Evolutionary conservation across 805 yeast genomes (phyloP), one percentile per base, ranked within the genome.

Genomic region (Sungouiella blattae): DNA sequence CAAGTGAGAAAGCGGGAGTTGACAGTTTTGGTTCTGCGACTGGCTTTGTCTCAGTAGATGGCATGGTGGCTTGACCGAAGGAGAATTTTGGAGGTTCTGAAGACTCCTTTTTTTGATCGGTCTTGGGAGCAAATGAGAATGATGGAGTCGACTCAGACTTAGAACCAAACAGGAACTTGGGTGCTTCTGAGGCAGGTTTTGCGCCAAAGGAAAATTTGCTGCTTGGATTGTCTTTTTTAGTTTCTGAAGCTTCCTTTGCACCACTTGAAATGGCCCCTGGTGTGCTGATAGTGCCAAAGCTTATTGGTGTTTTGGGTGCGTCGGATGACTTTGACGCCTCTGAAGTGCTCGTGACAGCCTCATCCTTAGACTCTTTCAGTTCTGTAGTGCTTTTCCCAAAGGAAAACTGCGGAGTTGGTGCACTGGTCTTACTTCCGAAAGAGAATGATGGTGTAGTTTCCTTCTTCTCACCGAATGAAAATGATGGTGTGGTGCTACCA

Each of bases 151-250:
- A 21, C 17, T 13, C 17, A 18, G 35, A 13, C 23, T 32, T 27
- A 6, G 15, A 27, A 16, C 57, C 58, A 38, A 55, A 52, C 11
- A 36, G 37, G 33, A 53, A 46, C 11, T 34, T 28, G 11, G 37
- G 28, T 14, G 32, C 9, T 23, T 33, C 36, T 7, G 37, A 11
- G n/a, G 22, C 7, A 5, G n/a, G n/a, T n/a, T n/a, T n/a, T n/a
- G 13, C 16, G 6, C 38, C 34, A 16, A 35, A 35, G 9, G 38
- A 39, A 15, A 39, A 32, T 30, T 39, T 39, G 15, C n/a, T n/a
- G n/a, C n/a, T n/a, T n/a, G n/a, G n/a, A n/a, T n/a, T n/a, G n/a
- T n/a, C n/a, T n/a, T n/a, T n/a, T n/a, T n/a, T n/a, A n/a, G n/a
- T n/a, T n/a, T n/a, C n/a, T n/a, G n/a, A n/a, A n/a, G n/a, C n/a